A percentile compares a stretch with the other conserved stretches of the same genome.
Evolutionary conservation across 1,139 yeast species (phyloP).

Genomic region (Saccharomyces hybrid): DNA sequence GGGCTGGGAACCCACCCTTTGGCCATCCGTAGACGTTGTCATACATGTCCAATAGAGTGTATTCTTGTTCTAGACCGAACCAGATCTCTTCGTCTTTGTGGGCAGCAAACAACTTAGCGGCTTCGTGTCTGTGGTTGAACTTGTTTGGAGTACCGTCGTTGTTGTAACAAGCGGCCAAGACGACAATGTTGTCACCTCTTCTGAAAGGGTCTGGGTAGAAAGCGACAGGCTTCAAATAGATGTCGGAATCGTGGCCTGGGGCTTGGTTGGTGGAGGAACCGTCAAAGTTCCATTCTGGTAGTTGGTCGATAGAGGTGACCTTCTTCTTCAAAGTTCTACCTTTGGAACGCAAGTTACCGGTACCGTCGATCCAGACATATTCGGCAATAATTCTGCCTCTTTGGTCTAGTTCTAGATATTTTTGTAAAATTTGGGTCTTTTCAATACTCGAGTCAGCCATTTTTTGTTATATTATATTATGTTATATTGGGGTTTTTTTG

Average conservation of each 20-base stretch:
- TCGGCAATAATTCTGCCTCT: conserved; percentile 86
- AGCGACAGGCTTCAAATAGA: conserved; percentile 89
- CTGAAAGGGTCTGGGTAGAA: conserved; percentile 95
- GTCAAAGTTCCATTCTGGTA: conserved; percentile 99
- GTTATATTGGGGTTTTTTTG: not conserved
- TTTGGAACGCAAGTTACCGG: conserved; percentile 88
- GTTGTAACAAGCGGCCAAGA: conserved; percentile 95
- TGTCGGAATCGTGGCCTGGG: conserved; percentile 95
- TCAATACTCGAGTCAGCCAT: conserved; percentile 46
- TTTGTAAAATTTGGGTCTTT: conserved; percentile 69
- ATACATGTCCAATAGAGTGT: conserved; percentile 86
- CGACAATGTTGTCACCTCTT: conserved; percentile 94
- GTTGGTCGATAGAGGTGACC: conserved; percentile 69
- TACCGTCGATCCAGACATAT: conserved; percentile 95
- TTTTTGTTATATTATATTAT: conserved; percentile 7
- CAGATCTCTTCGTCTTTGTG: conserved; percentile 80
- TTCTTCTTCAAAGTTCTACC: conserved; percentile 73
- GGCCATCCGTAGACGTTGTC: conserved; percentile 98
- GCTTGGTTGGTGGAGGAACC: conserved; percentile 99
- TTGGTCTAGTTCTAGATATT: conserved; percentile 80
- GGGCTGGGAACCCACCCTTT: conserved; percentile 99
- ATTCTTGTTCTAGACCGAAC: conserved; percentile 99
- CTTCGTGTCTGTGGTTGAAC: conserved; percentile 96
- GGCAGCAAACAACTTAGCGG: conserved; percentile 92
- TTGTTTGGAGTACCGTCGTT: conserved; percentile 98